Percentiles rank a stretch among this genome's conserved stretches.
Evolutionary conservation across 495 filamentous ascomycete species (phyloP).

Genomic region (Hypoxylon crocopeplum): DNA sequence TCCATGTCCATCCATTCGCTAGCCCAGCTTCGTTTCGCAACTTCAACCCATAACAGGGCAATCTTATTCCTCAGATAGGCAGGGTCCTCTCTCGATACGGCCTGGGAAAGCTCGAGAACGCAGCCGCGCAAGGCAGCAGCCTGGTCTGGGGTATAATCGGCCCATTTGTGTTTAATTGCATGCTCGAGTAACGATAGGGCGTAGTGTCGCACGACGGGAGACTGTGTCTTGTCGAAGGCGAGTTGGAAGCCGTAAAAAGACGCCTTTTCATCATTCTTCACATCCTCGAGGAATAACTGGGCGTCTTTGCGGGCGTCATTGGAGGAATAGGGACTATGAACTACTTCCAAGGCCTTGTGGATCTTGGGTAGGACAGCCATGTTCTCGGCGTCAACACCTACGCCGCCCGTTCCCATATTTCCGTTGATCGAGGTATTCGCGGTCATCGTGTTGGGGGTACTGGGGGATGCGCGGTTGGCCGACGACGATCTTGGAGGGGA

Average conservation of each 20-base stretch:
- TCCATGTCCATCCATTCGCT: constrained; percentile 96
- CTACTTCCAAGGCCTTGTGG: constrained; percentile 80
- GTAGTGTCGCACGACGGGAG: constrained; percentile 87
- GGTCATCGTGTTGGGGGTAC: constrained; percentile 25
- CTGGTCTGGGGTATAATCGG: constrained; percentile 69
- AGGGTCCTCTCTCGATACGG: constrained; percentile 75
- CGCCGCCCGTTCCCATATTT: constrained; percentile 41
- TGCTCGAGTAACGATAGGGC: constrained; percentile 90
- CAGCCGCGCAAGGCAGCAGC: constrained; percentile 69
- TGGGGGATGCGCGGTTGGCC: constrained; percentile 28
- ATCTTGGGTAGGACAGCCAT: constrained; percentile 62
- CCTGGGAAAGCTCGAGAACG: constrained; percentile 79
- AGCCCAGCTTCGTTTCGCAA: constrained; percentile 92
- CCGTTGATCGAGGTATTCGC: constrained; percentile 39
- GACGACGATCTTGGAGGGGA: constrained; percentile 39
- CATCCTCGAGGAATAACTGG: constrained; percentile 78
- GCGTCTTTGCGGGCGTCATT: constrained; percentile 88
- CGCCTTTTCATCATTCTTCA: constrained; percentile 78
- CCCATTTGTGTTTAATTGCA: constrained; percentile 82
- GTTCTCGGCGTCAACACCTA: constrained; percentile 32
- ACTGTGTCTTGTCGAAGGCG: constrained; percentile 72
- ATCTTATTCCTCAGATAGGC: constrained; percentile 90
- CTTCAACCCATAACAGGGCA: constrained; percentile 92
- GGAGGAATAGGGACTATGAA: constrained; percentile 80
- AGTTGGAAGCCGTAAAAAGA: constrained; percentile 86